phyloP scores from a whole-genome alignment of 495 filamentous ascomycete species.

The Sphaerosporella brunnea region DNA sequence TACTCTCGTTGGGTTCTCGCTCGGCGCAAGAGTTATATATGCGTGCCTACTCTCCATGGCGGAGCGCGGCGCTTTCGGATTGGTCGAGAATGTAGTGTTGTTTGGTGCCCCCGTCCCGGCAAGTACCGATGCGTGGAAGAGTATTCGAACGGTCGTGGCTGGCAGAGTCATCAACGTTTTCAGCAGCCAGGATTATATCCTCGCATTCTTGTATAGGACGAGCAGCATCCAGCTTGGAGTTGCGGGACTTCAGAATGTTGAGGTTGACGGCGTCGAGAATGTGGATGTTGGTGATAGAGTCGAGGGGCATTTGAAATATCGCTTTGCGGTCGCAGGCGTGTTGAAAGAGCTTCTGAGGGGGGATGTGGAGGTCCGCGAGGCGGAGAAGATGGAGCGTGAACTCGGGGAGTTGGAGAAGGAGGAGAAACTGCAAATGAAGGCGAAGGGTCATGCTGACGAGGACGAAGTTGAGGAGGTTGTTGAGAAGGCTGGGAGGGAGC shows the following conservation, averaged over 20 bases:
- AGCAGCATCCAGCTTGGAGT: constrained; percentile 21
- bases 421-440: constrained; percentile 20
- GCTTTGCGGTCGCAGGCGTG: constrained; percentile 15
- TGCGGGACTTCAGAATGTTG: constrained; percentile 18
- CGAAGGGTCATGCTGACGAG: constrained; percentile 2
- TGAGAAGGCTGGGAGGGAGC: constrained; percentile 1
- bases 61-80: constrained; percentile 60
- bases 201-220: constrained; percentile 22
- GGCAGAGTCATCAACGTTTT: constrained; percentile 22
- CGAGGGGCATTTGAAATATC: constrained; percentile 22
- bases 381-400: constrained; percentile 16
- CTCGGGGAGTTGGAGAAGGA: constrained; percentile 23
- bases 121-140: constrained; percentile 10
- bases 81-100: constrained; percentile 69
- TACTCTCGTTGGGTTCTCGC: constrained; percentile 70
- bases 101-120: constrained; percentile 64
- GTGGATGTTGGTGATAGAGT: constrained; percentile 14
- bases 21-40: constrained; percentile 82
- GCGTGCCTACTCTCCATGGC: constrained; percentile 60
- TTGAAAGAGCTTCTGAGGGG: constrained; percentile 17
- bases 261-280: constrained; percentile 19
- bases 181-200: constrained; percentile 17
- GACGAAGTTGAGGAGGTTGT: constrained; percentile 15
- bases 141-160: constrained; percentile 13
- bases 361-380: constrained; percentile 12